Conservation (phyloP, 495 filamentous ascomycete species). For the Hypoxylon cercidicola region DNA sequence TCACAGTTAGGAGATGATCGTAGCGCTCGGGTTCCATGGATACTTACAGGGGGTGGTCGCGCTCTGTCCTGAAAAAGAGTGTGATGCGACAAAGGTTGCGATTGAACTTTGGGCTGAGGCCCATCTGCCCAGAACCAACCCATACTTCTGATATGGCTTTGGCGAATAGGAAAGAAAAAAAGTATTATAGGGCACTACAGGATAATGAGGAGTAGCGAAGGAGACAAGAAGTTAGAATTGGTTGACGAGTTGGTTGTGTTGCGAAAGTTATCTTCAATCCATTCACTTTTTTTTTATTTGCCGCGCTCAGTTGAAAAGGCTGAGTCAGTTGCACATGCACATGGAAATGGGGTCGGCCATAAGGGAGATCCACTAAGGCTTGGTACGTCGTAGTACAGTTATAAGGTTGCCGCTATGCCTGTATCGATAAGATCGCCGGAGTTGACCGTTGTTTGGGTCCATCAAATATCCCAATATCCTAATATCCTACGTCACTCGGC, state of each 20-base stretch:
- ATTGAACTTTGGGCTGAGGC: conserved; percentile 52
- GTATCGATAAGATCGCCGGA: conserved; percentile 2
- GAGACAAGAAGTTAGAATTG: neutral
- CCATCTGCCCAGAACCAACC: conserved; percentile 99
- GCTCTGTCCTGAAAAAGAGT: conserved; percentile 45
- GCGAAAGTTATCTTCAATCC: conserved; percentile 15
- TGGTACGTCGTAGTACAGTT: too few species aligned
- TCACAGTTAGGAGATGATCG: conserved; percentile 44
- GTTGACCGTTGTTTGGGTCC: neutral
- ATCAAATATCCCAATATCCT: neutral
- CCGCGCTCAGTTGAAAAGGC: conserved; percentile 25
- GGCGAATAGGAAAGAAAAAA: neutral
- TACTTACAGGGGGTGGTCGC: conserved; percentile 75
- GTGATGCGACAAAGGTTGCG: conserved; percentile 40
- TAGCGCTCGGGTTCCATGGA: neutral
- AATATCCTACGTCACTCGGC: conserved; percentile 32
- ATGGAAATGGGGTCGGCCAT: conserved; percentile 11
- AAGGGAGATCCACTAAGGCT: conserved; percentile 9
- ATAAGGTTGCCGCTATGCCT: conserved; percentile 2
- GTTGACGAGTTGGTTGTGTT: neutral
- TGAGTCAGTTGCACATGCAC: conserved; percentile 18
- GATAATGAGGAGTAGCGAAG: neutral
- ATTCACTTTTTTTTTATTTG: conserved; percentile 32
- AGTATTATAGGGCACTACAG: conserved; percentile 1
- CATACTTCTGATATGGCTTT: conserved; percentile 63